Base-by-base conservation (phyloP, 495 filamentous ascomycete species). In the Rhypophila decipiens region DNA sequence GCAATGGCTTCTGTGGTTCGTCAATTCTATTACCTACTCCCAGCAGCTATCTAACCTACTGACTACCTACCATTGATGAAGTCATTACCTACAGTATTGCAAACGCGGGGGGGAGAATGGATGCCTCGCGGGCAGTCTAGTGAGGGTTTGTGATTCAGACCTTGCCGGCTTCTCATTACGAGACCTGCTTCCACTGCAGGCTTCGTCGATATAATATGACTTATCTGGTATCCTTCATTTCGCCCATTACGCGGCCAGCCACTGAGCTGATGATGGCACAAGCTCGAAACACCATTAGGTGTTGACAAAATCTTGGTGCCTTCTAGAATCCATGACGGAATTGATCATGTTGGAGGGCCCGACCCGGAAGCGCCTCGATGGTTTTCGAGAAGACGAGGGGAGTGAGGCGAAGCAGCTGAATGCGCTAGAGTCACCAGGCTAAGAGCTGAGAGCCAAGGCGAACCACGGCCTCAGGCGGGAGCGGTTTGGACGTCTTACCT, bases 381-480 rank as follows among this genome's bases (percentile, higher is more conserved):
- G n/a, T n/a, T n/a, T n/a, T n/a, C n/a, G n/a, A n/a, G n/a, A n/a
- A 21, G n/a, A 27, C 13, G 44, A 47, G 44, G 37, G n/a, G 45
- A 24, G 34, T 15, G 34, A 38, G 34, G 44, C 21, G 33, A 8
- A 24, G 24, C n/a, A 44, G 42, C 42, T 44, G 42, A 44, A 34
- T 24, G n/a, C 9, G 36, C 12, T n/a, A 17, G 36, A 5, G 5
- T n/a, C 12, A 5, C 36, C 9, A 17, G 36, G 36, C 36, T 8
- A 15, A 5, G 12, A 59, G 56, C 56, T 59, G 53, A 56, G 46
- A 34, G 44, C 22, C 39, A 51, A 27, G 57, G 53, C 46, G 44
- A 36, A 44, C 33, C 21, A 15, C 24, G n/a, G n/a, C 24, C 9
- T 17, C 11, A 33, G 12, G n/a, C 13, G 42, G 42, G 3, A 44